A percentile compares a stretch with the other conserved stretches of the same genome.
These are phyloP conservation scores for Achlya hypogyna DNA, from an alignment of 352 stramenopile species.

Conservation along the genomic window DNA sequence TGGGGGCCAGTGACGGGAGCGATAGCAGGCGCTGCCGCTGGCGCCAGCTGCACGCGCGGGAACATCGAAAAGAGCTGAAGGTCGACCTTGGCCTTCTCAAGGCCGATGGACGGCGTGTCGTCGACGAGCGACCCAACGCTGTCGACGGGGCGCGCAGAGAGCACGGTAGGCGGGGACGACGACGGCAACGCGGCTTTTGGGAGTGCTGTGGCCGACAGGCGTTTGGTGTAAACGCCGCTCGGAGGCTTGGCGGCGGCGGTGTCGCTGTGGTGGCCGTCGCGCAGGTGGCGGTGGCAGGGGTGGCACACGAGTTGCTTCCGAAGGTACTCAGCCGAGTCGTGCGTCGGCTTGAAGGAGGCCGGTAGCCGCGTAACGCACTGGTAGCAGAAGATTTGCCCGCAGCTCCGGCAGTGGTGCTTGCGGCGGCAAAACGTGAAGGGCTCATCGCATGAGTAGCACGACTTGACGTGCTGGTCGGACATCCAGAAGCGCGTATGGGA, in stretches of 20 bases:
- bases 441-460: slow-evolving; percentile 73
- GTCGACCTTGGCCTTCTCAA: slow-evolving; percentile 39
- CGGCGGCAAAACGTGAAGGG: slow-evolving; percentile 77
- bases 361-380: slow-evolving; percentile 70
- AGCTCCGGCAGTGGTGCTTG: slow-evolving; percentile 75
- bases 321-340: slow-evolving; percentile 63
- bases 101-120: background rate
- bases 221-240: background rate
- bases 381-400: slow-evolving; percentile 78
- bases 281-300: slow-evolving; percentile 69
- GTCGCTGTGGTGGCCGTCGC: slow-evolving; percentile 71
- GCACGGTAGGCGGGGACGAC: background rate
- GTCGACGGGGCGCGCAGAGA: background rate
- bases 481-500: slow-evolving; percentile 80
- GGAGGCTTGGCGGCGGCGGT: background rate
- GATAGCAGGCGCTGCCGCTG: slow-evolving; percentile 22
- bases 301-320: slow-evolving; percentile 81
- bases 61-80: slow-evolving; percentile 67
- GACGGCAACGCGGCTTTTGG: background rate
- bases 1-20: background rate
- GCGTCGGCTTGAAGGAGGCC: slow-evolving; percentile 61
- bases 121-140: background rate
- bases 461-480: slow-evolving; percentile 77
- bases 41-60: slow-evolving; percentile 75
- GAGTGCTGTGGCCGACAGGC: background rate